Evolutionary conservation across 2,329 filamentous ascomycete species (phyloP), one percentile per base, ranked within the genome.

Genomic region (Curvularia sp.): DNA sequence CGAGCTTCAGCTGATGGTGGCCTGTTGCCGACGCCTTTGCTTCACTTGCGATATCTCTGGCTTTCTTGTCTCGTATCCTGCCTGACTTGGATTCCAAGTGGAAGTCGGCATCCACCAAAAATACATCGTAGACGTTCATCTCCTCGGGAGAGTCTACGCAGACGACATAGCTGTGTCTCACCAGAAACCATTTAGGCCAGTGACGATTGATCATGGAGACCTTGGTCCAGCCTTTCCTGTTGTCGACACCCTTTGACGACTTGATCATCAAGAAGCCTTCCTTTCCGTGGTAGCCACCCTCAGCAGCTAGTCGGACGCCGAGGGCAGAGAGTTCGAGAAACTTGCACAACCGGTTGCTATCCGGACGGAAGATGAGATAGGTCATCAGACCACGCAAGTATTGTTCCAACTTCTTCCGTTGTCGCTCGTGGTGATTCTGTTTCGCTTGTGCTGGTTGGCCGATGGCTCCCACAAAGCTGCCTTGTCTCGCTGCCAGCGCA

Each of bases 71-170:
- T 74, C 76, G 73, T 49, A 80, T 70, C 44, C 75, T 75, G 58
- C 79, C 78, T 42, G 75, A 86, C 77, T 93, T 93, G 55, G 90
- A 87, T 62, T 93, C 88, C 49, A 97, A 88, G 52, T 86, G 84
- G 78, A 99, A 99, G 69, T 91, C 89, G 1, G 90, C 85, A 73
- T 99, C 95, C 26, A 98, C 91, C n/a, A 99, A 84, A 76, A 97
- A 98, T 22, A 99, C 95, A 78, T 99, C 96, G 75, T 97, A 97
- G 33, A 98, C 96, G 71, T 97, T 94, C 90, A 98, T 96, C 69
- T 96, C 96, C 75, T 98, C 94, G 0, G 95, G 95, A 0, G 95
- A 97, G 74, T 98, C 94, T n/a, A 98, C 93, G 67, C 94, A 97
- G 44, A 97, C 94, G 59, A 99, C 89, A 72, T 99, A 99, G 80